Evolutionary conservation across 164 flowering plant species (phyloP).

Genomic region (Magnolia sinica): DNA sequence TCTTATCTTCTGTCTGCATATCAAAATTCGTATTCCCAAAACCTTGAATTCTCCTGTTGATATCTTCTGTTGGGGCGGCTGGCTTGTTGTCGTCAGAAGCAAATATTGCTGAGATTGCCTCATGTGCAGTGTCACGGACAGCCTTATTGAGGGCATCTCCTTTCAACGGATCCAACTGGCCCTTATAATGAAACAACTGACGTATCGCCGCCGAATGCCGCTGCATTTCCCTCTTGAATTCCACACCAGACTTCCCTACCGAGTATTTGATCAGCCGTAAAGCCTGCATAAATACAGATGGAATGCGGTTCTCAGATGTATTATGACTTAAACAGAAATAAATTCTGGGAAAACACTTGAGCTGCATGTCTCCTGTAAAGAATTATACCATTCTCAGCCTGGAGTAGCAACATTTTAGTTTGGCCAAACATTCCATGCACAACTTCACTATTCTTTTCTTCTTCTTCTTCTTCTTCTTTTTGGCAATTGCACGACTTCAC

Average conservation of each 20-base stretch:
- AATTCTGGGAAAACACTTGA: background rate
- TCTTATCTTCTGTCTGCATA: slow-evolving; percentile 71
- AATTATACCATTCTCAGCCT: no score
- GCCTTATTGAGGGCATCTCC: slow-evolving; percentile 96
- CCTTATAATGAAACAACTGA: slow-evolving; percentile 87
- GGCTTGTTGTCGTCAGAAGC: slow-evolving; percentile 67
- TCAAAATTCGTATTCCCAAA: slow-evolving; percentile 88
- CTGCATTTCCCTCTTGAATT: slow-evolving; percentile 97
- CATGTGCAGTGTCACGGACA: slow-evolving; percentile 91
- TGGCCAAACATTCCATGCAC: no score
- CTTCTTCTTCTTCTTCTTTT: no score
- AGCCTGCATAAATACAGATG: slow-evolving; percentile 47
- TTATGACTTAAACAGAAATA: background rate
- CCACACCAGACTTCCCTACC: slow-evolving; percentile 92
- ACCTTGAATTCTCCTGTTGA: slow-evolving; percentile 76
- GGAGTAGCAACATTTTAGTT: no score
- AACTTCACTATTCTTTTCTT: no score
- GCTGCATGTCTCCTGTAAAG: no score
- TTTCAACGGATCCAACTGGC: slow-evolving; percentile 77
- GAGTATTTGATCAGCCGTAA: slow-evolving; percentile 85
- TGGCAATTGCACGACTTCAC: no score
- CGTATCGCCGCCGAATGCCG: slow-evolving; percentile 83
- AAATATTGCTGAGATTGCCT: slow-evolving; percentile 77
- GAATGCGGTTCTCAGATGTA: background rate
- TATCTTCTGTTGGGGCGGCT: slow-evolving; percentile 42